Conservation (phyloP, 768 basidiomycete species). For the Xerocomellus intermedius region DNA sequence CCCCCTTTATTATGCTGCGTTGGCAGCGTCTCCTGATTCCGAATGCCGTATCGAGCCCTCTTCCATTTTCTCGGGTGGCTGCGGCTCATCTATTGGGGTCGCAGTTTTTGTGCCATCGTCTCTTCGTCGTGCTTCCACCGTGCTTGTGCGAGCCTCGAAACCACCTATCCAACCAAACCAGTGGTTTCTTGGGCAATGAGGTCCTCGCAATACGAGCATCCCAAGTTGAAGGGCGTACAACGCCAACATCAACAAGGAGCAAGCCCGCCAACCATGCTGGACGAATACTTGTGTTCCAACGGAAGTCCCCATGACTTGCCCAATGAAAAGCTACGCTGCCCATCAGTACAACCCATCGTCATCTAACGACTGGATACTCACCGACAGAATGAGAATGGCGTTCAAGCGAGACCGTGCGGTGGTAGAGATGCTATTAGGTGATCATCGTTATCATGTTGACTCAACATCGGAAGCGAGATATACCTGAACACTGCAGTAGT, state of each 20-base stretch:
- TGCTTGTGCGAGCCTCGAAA: slow-evolving; percentile 40
- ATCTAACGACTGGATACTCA: slow-evolving; percentile 28
- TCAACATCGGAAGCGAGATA: slow-evolving; percentile 1
- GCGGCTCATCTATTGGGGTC: neutral
- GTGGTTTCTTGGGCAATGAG: slow-evolving; percentile 46
- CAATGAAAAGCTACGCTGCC: slow-evolving; percentile 53
- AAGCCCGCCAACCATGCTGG: slow-evolving; percentile 65
- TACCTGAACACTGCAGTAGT: slow-evolving; percentile 60
- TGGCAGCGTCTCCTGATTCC: neutral
- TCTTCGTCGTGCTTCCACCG: slow-evolving; percentile 24
- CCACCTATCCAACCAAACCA: slow-evolving; percentile 70
- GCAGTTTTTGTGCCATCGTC: neutral
- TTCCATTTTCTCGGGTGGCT: slow-evolving; percentile 9
- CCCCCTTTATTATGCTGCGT: neutral
- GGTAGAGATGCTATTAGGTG: slow-evolving; percentile 31
- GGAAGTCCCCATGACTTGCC: slow-evolving; percentile 81
- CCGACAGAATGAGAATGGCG: slow-evolving; percentile 70
- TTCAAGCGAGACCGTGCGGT: slow-evolving; percentile 70
- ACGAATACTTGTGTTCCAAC: slow-evolving; percentile 73
- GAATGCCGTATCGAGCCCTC: neutral
- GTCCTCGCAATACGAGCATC: slow-evolving; percentile 64
- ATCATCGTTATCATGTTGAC: slow-evolving; percentile 7
- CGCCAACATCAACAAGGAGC: slow-evolving; percentile 58
- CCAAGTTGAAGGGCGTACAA: slow-evolving; percentile 55
- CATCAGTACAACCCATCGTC: neutral